Conservation (phyloP, 495 filamentous ascomycete species). For the Friedmanniomyces simplex region DNA sequence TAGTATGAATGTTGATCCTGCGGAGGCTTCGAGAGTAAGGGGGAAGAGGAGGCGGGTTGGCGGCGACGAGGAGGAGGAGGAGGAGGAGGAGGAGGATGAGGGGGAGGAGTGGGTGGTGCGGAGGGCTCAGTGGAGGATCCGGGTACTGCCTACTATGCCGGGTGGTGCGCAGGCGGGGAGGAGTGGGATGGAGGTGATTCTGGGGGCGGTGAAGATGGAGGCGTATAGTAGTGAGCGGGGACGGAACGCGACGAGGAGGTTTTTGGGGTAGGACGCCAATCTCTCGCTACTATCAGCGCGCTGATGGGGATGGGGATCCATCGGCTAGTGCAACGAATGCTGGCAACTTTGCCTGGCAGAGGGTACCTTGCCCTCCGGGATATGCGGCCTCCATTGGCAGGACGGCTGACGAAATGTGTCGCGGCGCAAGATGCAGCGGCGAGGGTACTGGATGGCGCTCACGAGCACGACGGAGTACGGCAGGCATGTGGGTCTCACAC, state of each 20-base stretch:
- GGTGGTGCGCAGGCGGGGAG: conserved; percentile 26
- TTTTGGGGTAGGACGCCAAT: conserved; percentile 41
- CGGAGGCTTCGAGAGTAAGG: not conserved
- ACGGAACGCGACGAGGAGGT: conserved; percentile 58
- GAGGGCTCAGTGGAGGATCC: conserved; percentile 71
- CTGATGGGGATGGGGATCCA: no score
- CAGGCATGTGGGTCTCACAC: no score
- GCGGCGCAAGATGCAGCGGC: no score
- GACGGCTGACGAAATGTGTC: no score
- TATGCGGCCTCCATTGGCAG: no score
- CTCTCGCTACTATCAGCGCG: no score
- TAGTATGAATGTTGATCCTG: conserved; percentile 7
- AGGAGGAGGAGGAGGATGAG: conserved; percentile 18
- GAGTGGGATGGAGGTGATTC: conserved; percentile 50
- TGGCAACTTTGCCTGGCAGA: no score
- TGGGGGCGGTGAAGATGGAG: conserved; percentile 75
- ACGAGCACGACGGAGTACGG: no score
- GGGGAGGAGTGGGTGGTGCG: conserved; percentile 57
- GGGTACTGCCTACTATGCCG: conserved; percentile 43
- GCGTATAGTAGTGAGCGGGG: conserved; percentile 55
- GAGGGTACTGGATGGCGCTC: no score
- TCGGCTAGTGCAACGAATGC: no score
- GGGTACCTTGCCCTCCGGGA: no score
- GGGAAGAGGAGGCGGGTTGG: conserved; percentile 11
- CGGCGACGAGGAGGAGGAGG: no score